Conservation (phyloP, 805 yeast species). For the Spathaspora girioi region DNA sequence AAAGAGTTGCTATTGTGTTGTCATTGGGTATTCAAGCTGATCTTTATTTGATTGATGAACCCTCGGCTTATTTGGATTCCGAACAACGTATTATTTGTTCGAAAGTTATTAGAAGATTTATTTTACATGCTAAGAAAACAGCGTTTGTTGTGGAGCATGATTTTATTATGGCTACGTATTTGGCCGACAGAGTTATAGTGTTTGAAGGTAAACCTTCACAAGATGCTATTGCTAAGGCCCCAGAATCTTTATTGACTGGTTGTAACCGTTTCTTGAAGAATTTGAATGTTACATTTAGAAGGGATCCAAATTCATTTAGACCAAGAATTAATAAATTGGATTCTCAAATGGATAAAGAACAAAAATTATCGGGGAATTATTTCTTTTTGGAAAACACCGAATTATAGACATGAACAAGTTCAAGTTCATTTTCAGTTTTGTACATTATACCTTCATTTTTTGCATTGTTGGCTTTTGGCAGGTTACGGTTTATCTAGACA, state of each 20-base stretch:
- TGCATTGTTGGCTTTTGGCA: neutral
- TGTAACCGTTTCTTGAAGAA: constrained; percentile 96
- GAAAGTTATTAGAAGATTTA: constrained; percentile 95
- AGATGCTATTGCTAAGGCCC: constrained; percentile 79
- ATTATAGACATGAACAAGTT: constrained; percentile 22
- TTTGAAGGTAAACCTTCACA: constrained; percentile 94
- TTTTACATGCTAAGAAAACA: constrained; percentile 93
- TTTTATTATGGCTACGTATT: constrained; percentile 98
- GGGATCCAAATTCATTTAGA: constrained; percentile 97
- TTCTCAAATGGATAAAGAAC: constrained; percentile 99
- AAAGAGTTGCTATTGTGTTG: constrained; percentile 96
- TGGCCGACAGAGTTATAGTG: constrained; percentile 98
- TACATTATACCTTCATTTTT: constrained; percentile 1
- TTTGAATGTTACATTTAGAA: constrained; percentile 96
- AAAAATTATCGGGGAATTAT: constrained; percentile 86
- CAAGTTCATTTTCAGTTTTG: neutral
- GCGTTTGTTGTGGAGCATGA: constrained; percentile 99
- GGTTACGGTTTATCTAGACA: neutral
- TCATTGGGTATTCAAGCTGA: constrained; percentile 94
- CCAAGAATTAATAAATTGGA: constrained; percentile 98
- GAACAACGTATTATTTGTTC: constrained; percentile 99
- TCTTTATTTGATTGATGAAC: constrained; percentile 96
- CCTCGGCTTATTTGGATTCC: constrained; percentile 97
- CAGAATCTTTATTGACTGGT: constrained; percentile 93
- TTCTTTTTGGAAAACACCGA: constrained; percentile 81